Base-by-base conservation (phyloP, 2,329 filamentous ascomycete genomes). In the Gnomoniopsis sp. region DNA sequence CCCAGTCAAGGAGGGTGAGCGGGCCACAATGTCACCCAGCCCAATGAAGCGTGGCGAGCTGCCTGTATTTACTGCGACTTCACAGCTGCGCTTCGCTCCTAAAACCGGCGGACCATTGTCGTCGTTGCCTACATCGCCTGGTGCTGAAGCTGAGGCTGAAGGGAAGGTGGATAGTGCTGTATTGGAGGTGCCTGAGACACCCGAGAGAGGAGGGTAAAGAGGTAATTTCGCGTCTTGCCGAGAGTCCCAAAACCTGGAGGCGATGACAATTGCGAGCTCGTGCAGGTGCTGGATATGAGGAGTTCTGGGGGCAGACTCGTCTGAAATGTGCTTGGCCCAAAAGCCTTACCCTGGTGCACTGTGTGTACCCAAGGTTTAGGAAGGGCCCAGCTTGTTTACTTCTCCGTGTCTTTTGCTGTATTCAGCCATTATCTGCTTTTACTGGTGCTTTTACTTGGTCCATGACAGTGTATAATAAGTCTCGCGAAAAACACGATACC, bases 41-140 rank as follows among this genome's bases (percentile, higher is more conserved):
- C 71, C 72, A 57, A 70, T 70, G 62, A 77, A 74, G 68, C 74
- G 68, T 6, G 65, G 63, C 3, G 71, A 75, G 48, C 58, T 76
- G 51, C 74, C 74, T 1, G 68, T 71, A 10, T 76, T 76, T 52
- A 75, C 72, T 6, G 62, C 74, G n/a, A 77, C 72, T 4, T 72
- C 77, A 14, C 73, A 77, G 6, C 82, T 83, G 48, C 79, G 77
- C 1, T 82, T 82, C 69, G 77, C 77, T 6, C 71, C 65, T 12
- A 57, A 52, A n/a, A 43, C 59, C 23, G 52, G 55, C 10, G 47
- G 48, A 36, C 49, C 38, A 12, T 19, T 44, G 48, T 30, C 26
- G 8, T 4, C 26, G 26, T 4, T 30, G 4, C 26, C 26, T 8
- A 8, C 26, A 8, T 30, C 26, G 8, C 4, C 26, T 30, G 8